Conservation (phyloP, 768 basidiomycete genomes). For the Hygrophoropsis aurantiaca region DNA sequence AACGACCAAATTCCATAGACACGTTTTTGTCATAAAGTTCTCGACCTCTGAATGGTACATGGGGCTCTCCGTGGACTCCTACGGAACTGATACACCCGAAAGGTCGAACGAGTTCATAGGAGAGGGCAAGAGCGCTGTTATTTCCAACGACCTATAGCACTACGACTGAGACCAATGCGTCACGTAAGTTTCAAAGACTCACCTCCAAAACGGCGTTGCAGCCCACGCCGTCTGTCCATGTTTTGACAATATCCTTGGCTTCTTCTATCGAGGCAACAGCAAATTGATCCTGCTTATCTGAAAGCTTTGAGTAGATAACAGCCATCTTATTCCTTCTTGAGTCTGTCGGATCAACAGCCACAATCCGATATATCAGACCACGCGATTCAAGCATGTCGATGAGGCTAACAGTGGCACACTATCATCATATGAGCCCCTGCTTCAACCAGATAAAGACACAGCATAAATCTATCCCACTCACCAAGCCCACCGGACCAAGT, state of each 20-base stretch:
- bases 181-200: slow-evolving; percentile 4
- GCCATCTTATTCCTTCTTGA: slow-evolving; percentile 58
- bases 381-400: slow-evolving; percentile 56
- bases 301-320: slow-evolving; percentile 54
- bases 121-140: slow-evolving; percentile 57
- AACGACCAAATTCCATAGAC: slow-evolving; percentile 78
- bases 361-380: slow-evolving; percentile 49
- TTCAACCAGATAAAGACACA: neutral
- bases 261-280: slow-evolving; percentile 50
- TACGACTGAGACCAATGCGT: neutral
- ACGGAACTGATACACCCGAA: slow-evolving; percentile 78
- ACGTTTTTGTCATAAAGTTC: slow-evolving; percentile 77
- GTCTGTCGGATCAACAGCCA: slow-evolving; percentile 64
- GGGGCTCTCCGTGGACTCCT: slow-evolving; percentile 61
- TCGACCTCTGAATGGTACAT: slow-evolving; percentile 53
- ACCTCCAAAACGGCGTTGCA: slow-evolving; percentile 72
- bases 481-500: slow-evolving; percentile 77
- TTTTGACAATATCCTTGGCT: slow-evolving; percentile 46
- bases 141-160: slow-evolving; percentile 65
- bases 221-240: slow-evolving; percentile 58
- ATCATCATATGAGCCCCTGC: neutral
- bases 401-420: slow-evolving; percentile 64
- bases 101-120: slow-evolving; percentile 70
- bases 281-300: slow-evolving; percentile 41
- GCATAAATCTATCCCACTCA: slow-evolving; percentile 23